Evolutionary conservation across 768 basidiomycete species (phyloP).

Genomic region (Leccinum ochraceum): DNA sequence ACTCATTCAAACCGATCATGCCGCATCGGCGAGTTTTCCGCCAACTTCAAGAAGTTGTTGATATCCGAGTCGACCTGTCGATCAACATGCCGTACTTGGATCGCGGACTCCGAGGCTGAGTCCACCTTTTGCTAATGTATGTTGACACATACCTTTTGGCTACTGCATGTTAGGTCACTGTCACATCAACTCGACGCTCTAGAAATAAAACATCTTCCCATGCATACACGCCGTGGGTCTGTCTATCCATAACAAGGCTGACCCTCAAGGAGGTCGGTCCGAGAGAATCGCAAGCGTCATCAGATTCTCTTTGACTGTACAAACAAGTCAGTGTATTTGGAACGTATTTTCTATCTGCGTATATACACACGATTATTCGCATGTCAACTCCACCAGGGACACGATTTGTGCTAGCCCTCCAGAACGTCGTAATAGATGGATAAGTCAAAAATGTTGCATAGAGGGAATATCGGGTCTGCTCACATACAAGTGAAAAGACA

Average conservation of each 20-base stretch:
- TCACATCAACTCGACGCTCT: slow-evolving; percentile 14
- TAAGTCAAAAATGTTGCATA: background rate
- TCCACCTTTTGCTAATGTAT: no score
- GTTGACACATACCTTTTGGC: background rate
- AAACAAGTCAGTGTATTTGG: background rate
- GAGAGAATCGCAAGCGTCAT: slow-evolving; percentile 10
- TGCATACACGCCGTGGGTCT: background rate
- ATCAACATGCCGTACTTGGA: no score
- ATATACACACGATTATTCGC: background rate
- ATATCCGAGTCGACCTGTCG: no score
- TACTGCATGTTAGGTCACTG: background rate
- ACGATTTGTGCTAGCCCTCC: background rate
- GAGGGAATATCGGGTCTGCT: background rate
- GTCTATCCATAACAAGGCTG: background rate
- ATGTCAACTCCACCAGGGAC: background rate
- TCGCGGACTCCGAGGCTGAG: no score
- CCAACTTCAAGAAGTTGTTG: no score
- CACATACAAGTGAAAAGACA: slow-evolving; percentile 9
- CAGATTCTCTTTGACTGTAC: slow-evolving; percentile 8
- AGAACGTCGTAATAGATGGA: background rate
- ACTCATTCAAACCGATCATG: background rate
- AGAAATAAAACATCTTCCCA: background rate
- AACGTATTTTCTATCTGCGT: background rate
- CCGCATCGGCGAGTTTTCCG: background rate
- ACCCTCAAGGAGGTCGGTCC: slow-evolving; percentile 16